Base-by-base conservation (phyloP, 306 rosid genomes). In the Vicia villosa region DNA sequence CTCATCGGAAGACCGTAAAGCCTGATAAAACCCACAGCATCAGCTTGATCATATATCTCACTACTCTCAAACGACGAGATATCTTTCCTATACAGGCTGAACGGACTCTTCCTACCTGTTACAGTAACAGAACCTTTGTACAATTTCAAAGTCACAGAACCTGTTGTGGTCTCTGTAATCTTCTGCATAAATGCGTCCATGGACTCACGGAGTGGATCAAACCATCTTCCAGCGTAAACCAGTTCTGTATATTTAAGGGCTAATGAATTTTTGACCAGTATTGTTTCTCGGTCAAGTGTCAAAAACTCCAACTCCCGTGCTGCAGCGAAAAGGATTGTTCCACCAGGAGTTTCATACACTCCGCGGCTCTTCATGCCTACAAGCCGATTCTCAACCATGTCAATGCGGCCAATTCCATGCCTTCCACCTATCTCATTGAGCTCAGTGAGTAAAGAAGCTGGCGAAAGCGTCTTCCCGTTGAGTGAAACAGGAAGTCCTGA, bases 281-380 rank as follows among this genome's bases (percentile, higher is more conserved):
- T 75, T 41, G 91, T 82, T 67, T 93, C 96, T 28, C 97, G 80
- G 43, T 93, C 97, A 13, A 93, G 85, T 1, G 96, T 93, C 70
- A 93, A 73, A 17, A 82, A 88, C 74, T 93, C 98, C 26, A 93
- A 63, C 82, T 90, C 98, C 0, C 79, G 87, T 15, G 82, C 89
- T 22, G 97, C 98, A 3, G 86, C 15, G 5, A 85, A 93, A 4
- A 93, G 92, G 72, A 93, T 88, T 59, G 98, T 93, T 57, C 98
- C 98, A 2, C 97, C 98, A 0, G 98, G 98, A 70, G 98, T 93
- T 85, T 93, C 98, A 54, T 90, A 90, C 13, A 93, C 92, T 58
- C 97, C 98, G 0, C 98, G 90, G 45, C 94, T 93, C 82, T 93
- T 93, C 98, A 93, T 93, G 5, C 97, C 98, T 3, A 93, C 98